Conservation (phyloP, 768 basidiomycete species). For the Suillus americanus region DNA sequence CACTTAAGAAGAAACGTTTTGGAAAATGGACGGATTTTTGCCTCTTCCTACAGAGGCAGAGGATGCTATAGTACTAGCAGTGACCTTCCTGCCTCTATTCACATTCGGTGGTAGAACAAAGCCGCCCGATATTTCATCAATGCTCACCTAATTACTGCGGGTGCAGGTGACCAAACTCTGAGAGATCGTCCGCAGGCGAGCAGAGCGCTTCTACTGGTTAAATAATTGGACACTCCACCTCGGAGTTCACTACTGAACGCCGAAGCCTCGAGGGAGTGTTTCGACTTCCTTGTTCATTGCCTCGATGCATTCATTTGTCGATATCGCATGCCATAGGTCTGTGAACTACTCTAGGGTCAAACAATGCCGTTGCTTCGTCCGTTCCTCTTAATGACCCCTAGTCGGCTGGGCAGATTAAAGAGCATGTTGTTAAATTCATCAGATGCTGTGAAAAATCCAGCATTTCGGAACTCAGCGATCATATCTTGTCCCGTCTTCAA, state of each 20-base stretch:
- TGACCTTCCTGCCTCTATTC: no score
- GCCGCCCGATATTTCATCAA: no score
- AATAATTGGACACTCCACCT: not conserved
- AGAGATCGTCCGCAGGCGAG: no score
- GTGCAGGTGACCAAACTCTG: no score
- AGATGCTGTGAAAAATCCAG: not conserved
- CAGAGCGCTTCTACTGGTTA: not conserved
- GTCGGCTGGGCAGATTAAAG: not conserved
- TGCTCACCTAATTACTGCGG: no score
- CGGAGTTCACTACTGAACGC: not conserved
- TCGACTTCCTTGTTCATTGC: not conserved
- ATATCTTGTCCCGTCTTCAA: constrained; percentile 12
- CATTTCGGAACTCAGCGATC: not conserved
- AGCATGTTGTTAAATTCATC: not conserved
- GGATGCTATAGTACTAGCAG: no score
- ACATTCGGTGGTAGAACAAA: no score
- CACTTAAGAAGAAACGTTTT: no score
- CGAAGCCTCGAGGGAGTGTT: no score
- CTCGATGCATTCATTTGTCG: not conserved
- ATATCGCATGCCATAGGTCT: not conserved
- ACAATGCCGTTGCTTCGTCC: not conserved
- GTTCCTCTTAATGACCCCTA: not conserved
- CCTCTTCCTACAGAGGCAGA: no score
- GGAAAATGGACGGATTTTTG: no score
- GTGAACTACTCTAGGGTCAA: not conserved